Percentiles rank a stretch among this genome's conserved stretches.
These are phyloP conservation scores for Aspergillus panamensis DNA, from an alignment of 495 filamentous ascomycete species.

Conservation along the genomic window DNA sequence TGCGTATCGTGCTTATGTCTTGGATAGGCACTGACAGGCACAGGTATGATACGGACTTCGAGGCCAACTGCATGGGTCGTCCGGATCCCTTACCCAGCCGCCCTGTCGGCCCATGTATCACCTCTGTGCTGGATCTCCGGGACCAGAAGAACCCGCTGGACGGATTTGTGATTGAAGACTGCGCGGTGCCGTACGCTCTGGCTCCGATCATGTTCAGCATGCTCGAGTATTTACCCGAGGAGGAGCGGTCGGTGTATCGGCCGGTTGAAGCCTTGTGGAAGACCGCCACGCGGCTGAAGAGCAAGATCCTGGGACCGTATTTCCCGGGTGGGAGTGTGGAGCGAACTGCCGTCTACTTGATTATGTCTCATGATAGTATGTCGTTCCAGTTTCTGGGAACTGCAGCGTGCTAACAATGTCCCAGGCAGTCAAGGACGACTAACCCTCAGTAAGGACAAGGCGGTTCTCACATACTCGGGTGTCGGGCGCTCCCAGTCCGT, in stretches of 20 bases:
- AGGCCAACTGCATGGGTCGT: conserved; percentile 3
- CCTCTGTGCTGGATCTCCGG: conserved; percentile 1
- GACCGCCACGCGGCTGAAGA: neutral
- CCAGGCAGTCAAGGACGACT: conserved; percentile 2
- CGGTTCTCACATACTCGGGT: conserved; percentile 2
- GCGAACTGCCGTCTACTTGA: conserved; percentile 2
- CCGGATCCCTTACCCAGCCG: neutral
- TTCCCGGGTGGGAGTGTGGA: neutral
- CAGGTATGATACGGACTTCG: neutral
- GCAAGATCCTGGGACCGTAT: neutral
- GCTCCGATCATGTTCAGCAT: neutral
- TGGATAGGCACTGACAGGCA: neutral
- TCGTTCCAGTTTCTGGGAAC: neutral
- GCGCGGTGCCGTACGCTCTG: conserved; percentile 2
- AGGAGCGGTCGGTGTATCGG: neutral
- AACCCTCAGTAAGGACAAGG: neutral
- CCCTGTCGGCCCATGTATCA: conserved; percentile 4
- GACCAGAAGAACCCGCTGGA: conserved; percentile 7
- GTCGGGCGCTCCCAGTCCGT: conserved; percentile 4
- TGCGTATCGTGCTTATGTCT: too few relatives aligned
- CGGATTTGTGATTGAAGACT: conserved; percentile 5
- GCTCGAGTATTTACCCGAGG: neutral
- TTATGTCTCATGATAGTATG: conserved; percentile 7
- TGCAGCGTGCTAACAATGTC: neutral
- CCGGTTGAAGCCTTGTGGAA: neutral